Conservation (phyloP, 192 early-diverging fungal species). For the Pilaira anomala region DNA sequence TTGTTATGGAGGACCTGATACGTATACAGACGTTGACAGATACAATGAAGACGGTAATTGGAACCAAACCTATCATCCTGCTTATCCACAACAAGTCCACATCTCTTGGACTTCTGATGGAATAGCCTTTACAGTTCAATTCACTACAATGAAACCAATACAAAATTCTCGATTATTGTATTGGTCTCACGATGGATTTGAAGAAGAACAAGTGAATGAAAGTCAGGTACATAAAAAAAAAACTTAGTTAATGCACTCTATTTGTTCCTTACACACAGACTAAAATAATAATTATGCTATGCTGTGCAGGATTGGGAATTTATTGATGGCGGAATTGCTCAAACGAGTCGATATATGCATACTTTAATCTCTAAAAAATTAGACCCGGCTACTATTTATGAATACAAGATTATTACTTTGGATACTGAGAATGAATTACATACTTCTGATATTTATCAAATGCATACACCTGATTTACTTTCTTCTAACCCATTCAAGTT, state of each 20-base stretch:
- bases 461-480: slow-evolving; percentile 11
- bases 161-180: slow-evolving; percentile 8
- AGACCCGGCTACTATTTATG: slow-evolving; percentile 13
- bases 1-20: slow-evolving; percentile 13
- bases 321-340: slow-evolving; percentile 18
- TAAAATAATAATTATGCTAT: background rate
- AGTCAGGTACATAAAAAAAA: slow-evolving; percentile 1
- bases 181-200: slow-evolving; percentile 5
- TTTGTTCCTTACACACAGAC: background rate
- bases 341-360: slow-evolving; percentile 19
- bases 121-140: slow-evolving; percentile 21
- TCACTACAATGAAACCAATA: slow-evolving; percentile 17
- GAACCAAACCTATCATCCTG: slow-evolving; percentile 12
- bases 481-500: slow-evolving; percentile 18
- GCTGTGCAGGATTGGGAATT: slow-evolving; percentile 16
- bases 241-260: background rate
- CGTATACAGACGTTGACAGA: background rate
- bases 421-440: background rate
- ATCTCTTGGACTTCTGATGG: slow-evolving; percentile 7
- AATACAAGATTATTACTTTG: slow-evolving; percentile 12
- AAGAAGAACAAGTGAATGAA: background rate
- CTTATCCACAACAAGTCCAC: slow-evolving; percentile 27
- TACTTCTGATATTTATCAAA: background rate
- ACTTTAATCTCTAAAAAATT: slow-evolving; percentile 7
- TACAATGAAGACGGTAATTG: slow-evolving; percentile 15